A percentile compares a stretch with the other conserved stretches of the same genome.
These are phyloP conservation scores for Zygoascus hellenicus DNA, from an alignment of 1,139 yeast genomes.

Conservation along the genomic window DNA sequence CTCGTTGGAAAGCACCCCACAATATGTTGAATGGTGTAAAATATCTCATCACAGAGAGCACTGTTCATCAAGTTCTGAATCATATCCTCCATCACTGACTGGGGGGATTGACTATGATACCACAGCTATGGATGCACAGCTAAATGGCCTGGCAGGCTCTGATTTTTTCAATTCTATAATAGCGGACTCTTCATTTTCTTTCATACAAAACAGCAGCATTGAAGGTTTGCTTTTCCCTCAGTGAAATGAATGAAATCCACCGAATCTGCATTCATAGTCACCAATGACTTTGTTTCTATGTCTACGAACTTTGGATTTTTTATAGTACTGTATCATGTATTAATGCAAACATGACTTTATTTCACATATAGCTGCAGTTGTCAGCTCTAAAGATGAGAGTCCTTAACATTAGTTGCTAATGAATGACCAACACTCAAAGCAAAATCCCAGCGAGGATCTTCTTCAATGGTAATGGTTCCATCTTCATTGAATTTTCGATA, in stretches of 20 bases:
- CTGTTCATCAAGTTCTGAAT: background rate
- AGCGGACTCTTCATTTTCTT: conserved; percentile 10
- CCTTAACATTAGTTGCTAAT: conserved; percentile 5
- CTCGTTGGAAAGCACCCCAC: background rate
- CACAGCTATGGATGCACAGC: conserved; percentile 4
- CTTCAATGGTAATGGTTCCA: conserved; percentile 26
- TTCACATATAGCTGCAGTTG: too few species aligned
- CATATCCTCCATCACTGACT: background rate
- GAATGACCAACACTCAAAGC: conserved; percentile 31
- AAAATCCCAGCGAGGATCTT: conserved; percentile 36
- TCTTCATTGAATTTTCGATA: conserved; percentile 27
- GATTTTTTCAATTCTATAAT: conserved; percentile 10
- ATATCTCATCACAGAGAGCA: background rate
- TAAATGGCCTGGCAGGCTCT: conserved; percentile 6
- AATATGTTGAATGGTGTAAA: conserved; percentile 5
- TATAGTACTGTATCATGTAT: too few species aligned
- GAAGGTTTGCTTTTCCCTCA: conserved; percentile 5
- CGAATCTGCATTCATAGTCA: background rate
- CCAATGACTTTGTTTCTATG: background rate
- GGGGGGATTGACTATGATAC: conserved; percentile 1
- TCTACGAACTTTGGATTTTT: too few species aligned
- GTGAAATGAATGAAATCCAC: background rate
- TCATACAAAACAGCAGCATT: conserved; percentile 10
- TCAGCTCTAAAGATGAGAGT: too few species aligned
- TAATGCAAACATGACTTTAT: too few species aligned